Evolutionary conservation across 768 basidiomycete species (phyloP).

Genomic region (Xerocomus brunneocitrinus): DNA sequence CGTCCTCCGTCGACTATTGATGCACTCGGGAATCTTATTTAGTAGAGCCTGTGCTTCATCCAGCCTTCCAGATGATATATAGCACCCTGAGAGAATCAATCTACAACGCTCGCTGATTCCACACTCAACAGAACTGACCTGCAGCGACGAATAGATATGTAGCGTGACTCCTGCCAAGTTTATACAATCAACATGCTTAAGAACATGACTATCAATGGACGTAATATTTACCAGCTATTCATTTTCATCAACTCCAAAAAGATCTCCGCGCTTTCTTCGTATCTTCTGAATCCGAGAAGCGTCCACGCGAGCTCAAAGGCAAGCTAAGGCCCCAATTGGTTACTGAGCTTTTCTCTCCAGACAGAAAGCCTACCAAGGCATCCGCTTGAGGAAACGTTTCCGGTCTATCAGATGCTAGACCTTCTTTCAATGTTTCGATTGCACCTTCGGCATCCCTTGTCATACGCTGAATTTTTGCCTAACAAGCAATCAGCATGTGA

Average conservation of each 20-base stretch:
- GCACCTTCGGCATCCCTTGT: conserved; percentile 59
- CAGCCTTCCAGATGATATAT: conserved; percentile 51
- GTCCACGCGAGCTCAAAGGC: conserved; percentile 80
- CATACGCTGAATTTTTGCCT: conserved; percentile 80
- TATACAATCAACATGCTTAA: not conserved
- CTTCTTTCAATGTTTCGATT: conserved; percentile 55
- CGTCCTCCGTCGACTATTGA: conserved; percentile 61
- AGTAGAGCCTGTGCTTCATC: conserved; percentile 57
- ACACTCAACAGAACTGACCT: conserved; percentile 33
- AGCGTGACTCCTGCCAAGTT: conserved; percentile 57
- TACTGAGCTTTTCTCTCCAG: not conserved
- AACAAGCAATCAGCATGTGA: not conserved
- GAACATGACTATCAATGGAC: not conserved
- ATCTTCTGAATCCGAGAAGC: conserved; percentile 56
- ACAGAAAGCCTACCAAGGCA: conserved; percentile 44
- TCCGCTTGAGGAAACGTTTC: conserved; percentile 69
- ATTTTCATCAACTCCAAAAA: conserved; percentile 61
- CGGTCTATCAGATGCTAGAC: conserved; percentile 47
- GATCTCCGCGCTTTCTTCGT: conserved; percentile 61
- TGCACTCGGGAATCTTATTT: conserved; percentile 54
- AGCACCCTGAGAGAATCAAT: conserved; percentile 45
- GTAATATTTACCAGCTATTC: conserved; percentile 56
- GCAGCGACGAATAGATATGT: conserved; percentile 78
- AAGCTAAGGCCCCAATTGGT: conserved; percentile 38
- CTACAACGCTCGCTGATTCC: not conserved